Percentiles rank a stretch among this genome's conserved stretches.
These are phyloP conservation scores for Casuarina equisetifolia DNA, from an alignment of 306 rosid genomes.

Conservation along the genomic window DNA sequence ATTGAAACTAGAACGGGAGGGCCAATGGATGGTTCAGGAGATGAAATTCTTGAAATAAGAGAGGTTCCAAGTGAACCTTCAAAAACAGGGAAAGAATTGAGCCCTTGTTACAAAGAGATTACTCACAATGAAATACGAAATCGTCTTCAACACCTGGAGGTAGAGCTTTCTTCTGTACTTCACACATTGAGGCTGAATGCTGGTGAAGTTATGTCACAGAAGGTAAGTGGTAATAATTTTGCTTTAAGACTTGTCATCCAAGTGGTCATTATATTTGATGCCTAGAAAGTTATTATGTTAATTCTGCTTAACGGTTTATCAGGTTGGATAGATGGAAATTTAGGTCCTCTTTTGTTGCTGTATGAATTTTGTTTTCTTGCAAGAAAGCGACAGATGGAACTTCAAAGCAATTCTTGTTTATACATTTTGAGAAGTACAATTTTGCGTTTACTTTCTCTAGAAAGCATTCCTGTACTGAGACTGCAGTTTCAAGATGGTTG, in stretches of 20 bases:
- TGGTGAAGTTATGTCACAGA: constrained; percentile 25
- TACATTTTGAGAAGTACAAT: not conserved
- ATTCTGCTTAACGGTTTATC: not conserved
- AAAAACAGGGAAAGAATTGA: constrained; percentile 31
- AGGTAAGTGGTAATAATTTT: constrained; percentile 34
- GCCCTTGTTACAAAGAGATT: constrained; percentile 33
- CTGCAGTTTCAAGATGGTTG: not conserved
- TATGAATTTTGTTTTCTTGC: constrained; percentile 9
- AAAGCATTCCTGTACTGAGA: constrained; percentile 13
- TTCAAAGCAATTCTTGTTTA: not conserved
- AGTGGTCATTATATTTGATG: not conserved
- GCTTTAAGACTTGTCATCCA: too few species aligned
- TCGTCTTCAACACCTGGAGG: constrained; percentile 60
- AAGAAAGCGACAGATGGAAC: constrained; percentile 4
- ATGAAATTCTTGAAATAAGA: constrained; percentile 31
- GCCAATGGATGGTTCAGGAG: constrained; percentile 32
- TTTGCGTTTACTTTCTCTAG: not conserved
- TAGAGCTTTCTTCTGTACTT: constrained; percentile 63
- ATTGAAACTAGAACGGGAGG: constrained; percentile 31
- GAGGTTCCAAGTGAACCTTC: constrained; percentile 22
- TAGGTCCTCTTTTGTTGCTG: not conserved
- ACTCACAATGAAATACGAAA: constrained; percentile 40
- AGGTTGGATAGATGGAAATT: not conserved
- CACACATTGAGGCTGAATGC: constrained; percentile 49
- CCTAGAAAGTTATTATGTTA: not conserved